Base-by-base conservation (phyloP, 352 stramenopile genomes). In the Globisporangium radiosum region DNA sequence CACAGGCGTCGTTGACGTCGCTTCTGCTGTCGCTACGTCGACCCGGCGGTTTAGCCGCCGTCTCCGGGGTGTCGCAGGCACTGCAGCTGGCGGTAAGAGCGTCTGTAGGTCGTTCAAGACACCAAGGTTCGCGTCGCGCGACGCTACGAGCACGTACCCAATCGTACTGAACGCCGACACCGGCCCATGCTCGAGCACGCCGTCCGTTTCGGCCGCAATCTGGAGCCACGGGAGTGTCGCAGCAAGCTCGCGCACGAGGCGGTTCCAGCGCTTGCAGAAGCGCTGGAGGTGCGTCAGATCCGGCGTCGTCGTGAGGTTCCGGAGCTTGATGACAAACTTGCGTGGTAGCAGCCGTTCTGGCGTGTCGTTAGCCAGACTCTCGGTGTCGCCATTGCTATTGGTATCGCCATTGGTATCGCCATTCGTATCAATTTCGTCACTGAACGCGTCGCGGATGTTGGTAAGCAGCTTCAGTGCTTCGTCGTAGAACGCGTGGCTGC, bases 141-240 rank as follows among this genome's bases (percentile, higher is more conserved):
- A 45, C 17, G 44, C 45, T 7, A 64, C 36, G 3, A 56, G 19
- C 13, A 64, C 40, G 19, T 42, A 51, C 5, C 52, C 52, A n/a
- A 64, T 40, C 17, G 52, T 55, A 19, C 59, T 59, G 44, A 64
- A 58, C 37, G 59, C 59, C 37, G 59, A 64, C 3, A 64, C 47
- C 11, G 14, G 36, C 1, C 47, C 45, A 44, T 59, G 43, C 11
- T 59, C 52, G 37, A 59, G 38, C 3, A 64, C 59, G 25, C 59
- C 59, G 38, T 64, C 59, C 0, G 59, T 40, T 6, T 59, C 52
- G 5, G 58, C 48, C 10, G 52, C 44, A 10, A 64, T 17, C 0
- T 36, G 44, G 5, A 64, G 17, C 52, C 59, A 64, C 45, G 59
- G 38, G 13, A 52, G 45, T 19, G 15, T 54, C 5, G 6, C 33